A percentile compares a stretch with the other conserved stretches of the same genome.
These are phyloP conservation scores for Gymnopilus dilepis DNA, from an alignment of 768 basidiomycete species.

Conservation along the genomic window DNA sequence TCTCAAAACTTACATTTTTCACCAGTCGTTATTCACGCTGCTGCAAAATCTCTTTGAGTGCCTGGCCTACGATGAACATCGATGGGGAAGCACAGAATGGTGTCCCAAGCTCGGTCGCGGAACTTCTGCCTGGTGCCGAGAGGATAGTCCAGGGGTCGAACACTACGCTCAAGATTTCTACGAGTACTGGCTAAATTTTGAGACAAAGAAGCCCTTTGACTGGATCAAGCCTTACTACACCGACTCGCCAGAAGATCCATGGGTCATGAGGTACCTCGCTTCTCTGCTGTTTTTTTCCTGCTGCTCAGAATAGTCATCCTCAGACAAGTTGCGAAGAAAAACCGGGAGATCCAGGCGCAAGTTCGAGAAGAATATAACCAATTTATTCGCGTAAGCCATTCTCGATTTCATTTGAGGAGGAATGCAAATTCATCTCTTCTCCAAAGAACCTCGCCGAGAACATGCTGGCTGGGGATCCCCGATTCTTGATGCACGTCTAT, in stretches of 20 bases:
- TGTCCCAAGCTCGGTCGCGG: constrained; percentile 26
- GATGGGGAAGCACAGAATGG: constrained; percentile 15
- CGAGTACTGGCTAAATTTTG: constrained; percentile 27
- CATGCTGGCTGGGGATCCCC: background rate
- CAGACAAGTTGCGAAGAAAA: constrained; percentile 2
- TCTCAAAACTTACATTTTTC: background rate
- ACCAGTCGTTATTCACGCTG: constrained; percentile 21
- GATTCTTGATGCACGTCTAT: constrained; percentile 2
- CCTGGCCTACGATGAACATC: constrained; percentile 29
- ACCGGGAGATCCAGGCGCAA: background rate
- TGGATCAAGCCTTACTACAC: constrained; percentile 23
- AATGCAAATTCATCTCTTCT: background rate
- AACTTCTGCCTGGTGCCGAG: constrained; percentile 25
- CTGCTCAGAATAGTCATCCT: background rate
- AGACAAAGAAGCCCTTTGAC: constrained; percentile 30
- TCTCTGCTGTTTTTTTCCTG: background rate
- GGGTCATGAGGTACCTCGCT: background rate
- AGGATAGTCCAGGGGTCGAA: constrained; percentile 14
- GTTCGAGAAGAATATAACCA: constrained; percentile 4
- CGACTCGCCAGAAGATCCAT: background rate
- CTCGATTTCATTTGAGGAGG: background rate
- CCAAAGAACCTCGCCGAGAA: background rate
- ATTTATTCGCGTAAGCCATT: background rate
- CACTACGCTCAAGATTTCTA: constrained; percentile 29
- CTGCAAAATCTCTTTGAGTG: constrained; percentile 30